phyloP scores from a whole-genome alignment of 108 stramenopile species.

The Phaeodactylum tricornutum region DNA sequence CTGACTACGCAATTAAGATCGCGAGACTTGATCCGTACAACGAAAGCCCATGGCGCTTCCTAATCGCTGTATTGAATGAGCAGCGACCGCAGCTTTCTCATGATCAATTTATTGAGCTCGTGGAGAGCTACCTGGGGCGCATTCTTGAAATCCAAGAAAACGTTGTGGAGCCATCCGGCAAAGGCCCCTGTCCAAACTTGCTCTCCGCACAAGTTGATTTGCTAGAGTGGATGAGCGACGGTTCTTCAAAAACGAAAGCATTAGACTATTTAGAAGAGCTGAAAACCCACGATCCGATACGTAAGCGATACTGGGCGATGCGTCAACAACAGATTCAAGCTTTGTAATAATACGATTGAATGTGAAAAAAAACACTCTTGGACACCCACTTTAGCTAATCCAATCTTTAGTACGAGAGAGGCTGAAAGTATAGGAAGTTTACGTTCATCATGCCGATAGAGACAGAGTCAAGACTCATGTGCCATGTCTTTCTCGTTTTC shows the following conservation, averaged over 20 bases:
- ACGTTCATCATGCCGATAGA: too few relatives aligned
- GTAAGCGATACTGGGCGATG: constrained; percentile 71
- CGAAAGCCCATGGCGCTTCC: constrained; percentile 78
- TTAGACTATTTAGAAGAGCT: constrained; percentile 23
- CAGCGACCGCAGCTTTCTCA: constrained; percentile 15
- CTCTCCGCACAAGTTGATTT: constrained; percentile 62
- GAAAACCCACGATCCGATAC: constrained; percentile 32
- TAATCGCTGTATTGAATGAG: constrained; percentile 65
- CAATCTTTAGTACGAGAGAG: too few relatives aligned
- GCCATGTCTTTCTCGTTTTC: neutral
- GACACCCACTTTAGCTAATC: too few relatives aligned
- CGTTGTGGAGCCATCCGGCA: neutral
- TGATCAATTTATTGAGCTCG: neutral
- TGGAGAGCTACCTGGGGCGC: neutral
- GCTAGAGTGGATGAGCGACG: constrained; percentile 32
- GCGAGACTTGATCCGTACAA: constrained; percentile 71
- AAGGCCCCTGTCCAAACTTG: constrained; percentile 29
- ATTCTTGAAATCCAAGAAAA: neutral
- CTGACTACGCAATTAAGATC: constrained; percentile 47
- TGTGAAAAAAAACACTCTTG: too few relatives aligned
- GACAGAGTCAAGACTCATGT: too few relatives aligned
- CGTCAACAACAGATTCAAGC: constrained; percentile 23
- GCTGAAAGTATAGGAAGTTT: too few relatives aligned
- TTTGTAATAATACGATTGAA: too few relatives aligned
- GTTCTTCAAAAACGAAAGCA: constrained; percentile 28